Evolutionary conservation across 495 filamentous ascomycete species (phyloP).

Genomic region (Collariella sp.): DNA sequence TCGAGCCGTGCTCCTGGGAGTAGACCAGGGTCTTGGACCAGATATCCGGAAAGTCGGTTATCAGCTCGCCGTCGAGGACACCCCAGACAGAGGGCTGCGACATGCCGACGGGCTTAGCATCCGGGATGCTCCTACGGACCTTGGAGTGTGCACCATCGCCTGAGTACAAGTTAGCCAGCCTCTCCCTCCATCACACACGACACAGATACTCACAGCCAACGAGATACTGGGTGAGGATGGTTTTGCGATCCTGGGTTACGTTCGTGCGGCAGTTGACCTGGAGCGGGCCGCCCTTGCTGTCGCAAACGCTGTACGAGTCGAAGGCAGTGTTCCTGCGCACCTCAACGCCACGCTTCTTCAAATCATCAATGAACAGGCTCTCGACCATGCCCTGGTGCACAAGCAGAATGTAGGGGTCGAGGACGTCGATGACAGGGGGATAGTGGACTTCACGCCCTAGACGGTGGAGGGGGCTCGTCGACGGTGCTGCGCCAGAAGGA

Average conservation of each 20-base stretch:
- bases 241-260: conserved; percentile 34
- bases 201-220: conserved; percentile 38
- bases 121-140: conserved; percentile 47
- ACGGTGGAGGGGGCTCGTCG: conserved; percentile 43
- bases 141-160: conserved; percentile 46
- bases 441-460: conserved; percentile 46
- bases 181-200: background rate
- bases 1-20: conserved; percentile 51
- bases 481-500: conserved; percentile 60
- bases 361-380: conserved; percentile 55
- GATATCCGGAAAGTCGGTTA: conserved; percentile 61
- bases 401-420: conserved; percentile 62
- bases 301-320: conserved; percentile 40
- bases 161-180: conserved; percentile 16
- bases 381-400: conserved; percentile 72
- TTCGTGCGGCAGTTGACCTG: conserved; percentile 36
- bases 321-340: conserved; percentile 52
- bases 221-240: conserved; percentile 41
- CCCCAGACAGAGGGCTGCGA: conserved; percentile 61
- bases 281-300: conserved; percentile 32
- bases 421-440: conserved; percentile 52
- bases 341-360: conserved; percentile 47
- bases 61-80: conserved; percentile 57
- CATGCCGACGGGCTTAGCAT: conserved; percentile 49
- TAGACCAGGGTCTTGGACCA: conserved; percentile 59